A percentile compares a stretch with the other conserved stretches of the same genome.
Evolutionary conservation across 129 eudicot genomes (phyloP).

Genomic region (Escallonia rubra): DNA sequence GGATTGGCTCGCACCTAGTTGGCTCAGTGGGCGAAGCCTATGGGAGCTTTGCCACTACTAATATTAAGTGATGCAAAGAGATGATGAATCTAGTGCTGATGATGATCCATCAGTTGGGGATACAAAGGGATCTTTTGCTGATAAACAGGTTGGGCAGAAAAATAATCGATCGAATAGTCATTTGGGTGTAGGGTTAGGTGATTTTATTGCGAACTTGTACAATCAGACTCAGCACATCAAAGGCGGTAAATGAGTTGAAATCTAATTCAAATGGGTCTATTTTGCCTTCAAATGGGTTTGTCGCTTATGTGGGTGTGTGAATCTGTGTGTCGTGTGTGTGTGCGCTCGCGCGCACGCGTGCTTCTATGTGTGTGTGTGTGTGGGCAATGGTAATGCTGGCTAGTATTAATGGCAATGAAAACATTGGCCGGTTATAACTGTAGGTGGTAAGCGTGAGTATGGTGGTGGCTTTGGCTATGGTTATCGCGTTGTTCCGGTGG

Average conservation of each 20-base stretch:
- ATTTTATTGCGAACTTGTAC: conserved; percentile 38
- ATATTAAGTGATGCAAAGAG: conserved; percentile 54
- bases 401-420: too few relatives aligned
- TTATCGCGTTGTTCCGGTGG: too few relatives aligned
- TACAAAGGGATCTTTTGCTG: conserved; percentile 13
- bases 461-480: too few relatives aligned
- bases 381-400: too few relatives aligned
- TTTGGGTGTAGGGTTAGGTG: conserved; percentile 27
- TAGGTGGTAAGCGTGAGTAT: too few relatives aligned
- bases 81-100: conserved; percentile 19
- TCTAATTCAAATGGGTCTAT: not conserved
- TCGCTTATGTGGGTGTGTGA: too few relatives aligned
- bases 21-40: conserved; percentile 44
- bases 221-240: conserved; percentile 19
- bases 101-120: conserved; percentile 12
- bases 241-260: conserved; percentile 26
- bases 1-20: not conserved
- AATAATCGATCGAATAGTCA: conserved; percentile 12
- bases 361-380: too few relatives aligned
- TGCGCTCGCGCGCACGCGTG: too few relatives aligned
- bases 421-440: too few relatives aligned
- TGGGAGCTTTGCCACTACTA: conserved; percentile 79
- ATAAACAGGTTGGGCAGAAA: conserved; percentile 6
- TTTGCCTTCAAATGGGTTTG: not conserved
- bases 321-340: too few relatives aligned